phyloP scores from a whole-genome alignment of 257 asterid genomes.

The Penstemon newberryi region DNA sequence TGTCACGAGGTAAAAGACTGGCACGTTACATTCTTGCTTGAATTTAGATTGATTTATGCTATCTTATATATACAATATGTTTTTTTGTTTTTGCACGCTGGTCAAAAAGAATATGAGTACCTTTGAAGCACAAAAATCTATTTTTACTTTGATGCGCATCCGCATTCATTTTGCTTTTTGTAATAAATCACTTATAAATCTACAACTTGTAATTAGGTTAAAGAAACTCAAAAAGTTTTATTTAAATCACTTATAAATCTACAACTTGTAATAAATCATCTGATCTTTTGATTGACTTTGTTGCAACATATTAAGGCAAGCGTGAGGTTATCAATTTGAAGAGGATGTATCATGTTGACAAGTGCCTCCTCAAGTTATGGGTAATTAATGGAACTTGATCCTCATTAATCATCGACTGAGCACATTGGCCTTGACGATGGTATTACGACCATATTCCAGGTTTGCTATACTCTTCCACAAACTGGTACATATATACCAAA shows the following conservation, averaged over 20 bases:
- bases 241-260: no score
- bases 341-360: background rate
- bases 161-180: no score
- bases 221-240: no score
- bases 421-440: background rate
- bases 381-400: background rate
- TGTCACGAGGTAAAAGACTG: conserved; percentile 2
- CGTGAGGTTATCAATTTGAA: background rate
- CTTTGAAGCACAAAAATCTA: no score
- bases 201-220: no score
- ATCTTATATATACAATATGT: background rate
- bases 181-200: no score
- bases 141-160: no score
- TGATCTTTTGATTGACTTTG: background rate
- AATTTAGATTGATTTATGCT: background rate
- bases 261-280: no score
- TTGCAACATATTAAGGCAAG: background rate
- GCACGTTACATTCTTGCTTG: background rate
- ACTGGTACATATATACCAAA: background rate
- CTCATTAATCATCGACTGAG: background rate
- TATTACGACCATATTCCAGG: background rate
- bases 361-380: background rate
- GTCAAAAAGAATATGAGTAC: no score
- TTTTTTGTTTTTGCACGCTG: no score
- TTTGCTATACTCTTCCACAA: background rate